These are phyloP conservation scores for Suillus subaureus DNA, from an alignment of 768 basidiomycete genomes.

Conservation along the genomic window DNA sequence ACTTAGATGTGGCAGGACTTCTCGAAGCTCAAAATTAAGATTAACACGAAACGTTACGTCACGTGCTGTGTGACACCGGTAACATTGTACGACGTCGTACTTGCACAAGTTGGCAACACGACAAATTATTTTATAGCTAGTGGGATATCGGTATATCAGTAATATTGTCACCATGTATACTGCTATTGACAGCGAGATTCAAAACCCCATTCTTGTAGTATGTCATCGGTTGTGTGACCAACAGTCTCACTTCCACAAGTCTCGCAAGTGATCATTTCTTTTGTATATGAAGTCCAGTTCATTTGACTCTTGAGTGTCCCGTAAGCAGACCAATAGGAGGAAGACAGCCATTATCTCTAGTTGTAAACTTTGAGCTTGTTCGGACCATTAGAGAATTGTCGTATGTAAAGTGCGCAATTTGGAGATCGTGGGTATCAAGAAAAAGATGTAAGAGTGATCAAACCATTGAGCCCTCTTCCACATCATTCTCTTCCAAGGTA, in stretches of 20 bases:
- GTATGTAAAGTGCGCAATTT: not conserved
- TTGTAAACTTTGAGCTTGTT: not conserved
- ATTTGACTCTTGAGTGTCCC: not conserved
- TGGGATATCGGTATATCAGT: no score
- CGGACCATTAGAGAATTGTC: not conserved
- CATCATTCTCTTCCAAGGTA: conserved; percentile 18
- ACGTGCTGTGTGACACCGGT: not conserved
- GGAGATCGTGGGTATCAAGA: conserved; percentile 1
- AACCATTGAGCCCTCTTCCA: not conserved
- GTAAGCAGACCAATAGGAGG: not conserved
- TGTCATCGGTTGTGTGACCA: not conserved
- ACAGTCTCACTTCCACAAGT: not conserved
- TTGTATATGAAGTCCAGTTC: not conserved
- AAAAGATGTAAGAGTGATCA: not conserved
- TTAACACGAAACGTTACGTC: conserved; percentile 3
- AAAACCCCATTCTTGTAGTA: no score
- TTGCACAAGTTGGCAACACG: no score
- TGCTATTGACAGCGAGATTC: no score
- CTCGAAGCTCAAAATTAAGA: not conserved
- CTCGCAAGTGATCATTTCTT: not conserved
- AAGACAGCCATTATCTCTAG: not conserved
- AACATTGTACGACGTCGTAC: no score
- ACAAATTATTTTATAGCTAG: no score
- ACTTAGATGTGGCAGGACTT: not conserved
- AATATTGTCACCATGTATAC: no score